These are phyloP conservation scores for Pseudozyma flocculosa DNA, from an alignment of 1,284 basidiomycete species.

Conservation along the genomic window DNA sequence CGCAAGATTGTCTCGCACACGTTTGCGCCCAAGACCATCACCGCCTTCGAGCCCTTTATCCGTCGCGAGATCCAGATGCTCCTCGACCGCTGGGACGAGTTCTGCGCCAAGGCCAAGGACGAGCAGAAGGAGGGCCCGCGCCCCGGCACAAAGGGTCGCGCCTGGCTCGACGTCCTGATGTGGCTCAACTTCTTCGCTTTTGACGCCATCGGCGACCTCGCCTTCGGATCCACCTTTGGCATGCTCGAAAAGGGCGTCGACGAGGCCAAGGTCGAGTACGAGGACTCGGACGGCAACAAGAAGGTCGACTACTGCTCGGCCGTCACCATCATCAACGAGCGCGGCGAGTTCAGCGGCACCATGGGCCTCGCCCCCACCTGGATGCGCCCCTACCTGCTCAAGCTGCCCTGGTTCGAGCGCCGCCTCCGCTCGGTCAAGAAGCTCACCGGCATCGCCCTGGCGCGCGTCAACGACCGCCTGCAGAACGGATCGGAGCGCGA, in stretches of 20 bases:
- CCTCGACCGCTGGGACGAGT: slow-evolving; percentile 49
- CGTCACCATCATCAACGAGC: slow-evolving; percentile 81
- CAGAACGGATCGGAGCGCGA: slow-evolving; percentile 64
- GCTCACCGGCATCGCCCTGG: slow-evolving; percentile 67
- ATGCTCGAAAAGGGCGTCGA: slow-evolving; percentile 79
- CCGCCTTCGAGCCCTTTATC: slow-evolving; percentile 50
- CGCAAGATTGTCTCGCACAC: slow-evolving; percentile 85
- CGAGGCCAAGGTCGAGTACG: slow-evolving; percentile 65
- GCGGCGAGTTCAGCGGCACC: slow-evolving; percentile 81
- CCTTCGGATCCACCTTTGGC: slow-evolving; percentile 67
- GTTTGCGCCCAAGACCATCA: slow-evolving; percentile 64
- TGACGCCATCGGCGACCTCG: slow-evolving; percentile 57
- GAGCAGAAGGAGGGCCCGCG: slow-evolving; percentile 32
- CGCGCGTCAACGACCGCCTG: slow-evolving; percentile 75
- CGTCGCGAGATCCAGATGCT: slow-evolving; percentile 46
- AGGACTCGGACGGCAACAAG: slow-evolving; percentile 60
- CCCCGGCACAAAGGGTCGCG: slow-evolving; percentile 35
- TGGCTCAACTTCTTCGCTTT: slow-evolving; percentile 80
- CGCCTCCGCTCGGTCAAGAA: slow-evolving; percentile 71
- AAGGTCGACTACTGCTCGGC: slow-evolving; percentile 68
- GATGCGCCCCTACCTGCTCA: slow-evolving; percentile 46
- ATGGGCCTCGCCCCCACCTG: slow-evolving; percentile 76
- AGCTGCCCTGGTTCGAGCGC: slow-evolving; percentile 68
- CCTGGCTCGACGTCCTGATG: slow-evolving; percentile 61
- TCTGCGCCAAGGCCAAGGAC: slow-evolving; percentile 37